Evolutionary conservation across 2,329 filamentous ascomycete species (phyloP).

Genomic region (Onygenales sp.): DNA sequence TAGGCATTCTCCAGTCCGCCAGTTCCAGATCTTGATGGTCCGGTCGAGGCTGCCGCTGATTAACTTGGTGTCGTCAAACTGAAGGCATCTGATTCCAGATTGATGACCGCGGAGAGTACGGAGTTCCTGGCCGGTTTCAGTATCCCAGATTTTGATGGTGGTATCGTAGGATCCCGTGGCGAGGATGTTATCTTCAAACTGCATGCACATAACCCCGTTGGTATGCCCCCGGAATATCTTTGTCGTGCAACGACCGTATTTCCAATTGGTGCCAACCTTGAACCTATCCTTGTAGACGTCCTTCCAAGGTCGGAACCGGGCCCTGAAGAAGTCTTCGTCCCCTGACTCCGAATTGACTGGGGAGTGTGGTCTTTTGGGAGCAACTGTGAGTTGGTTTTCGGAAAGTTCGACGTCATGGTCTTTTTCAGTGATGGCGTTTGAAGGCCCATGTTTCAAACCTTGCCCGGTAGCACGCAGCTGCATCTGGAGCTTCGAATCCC

Average conservation of each 20-base stretch:
- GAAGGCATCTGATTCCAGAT: conserved; percentile 73
- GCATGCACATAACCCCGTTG: conserved; percentile 73
- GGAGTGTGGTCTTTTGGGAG: conserved; percentile 2
- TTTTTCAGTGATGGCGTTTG: not conserved
- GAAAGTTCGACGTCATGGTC: not conserved
- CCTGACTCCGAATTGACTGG: conserved; percentile 16
- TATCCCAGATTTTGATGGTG: conserved; percentile 93
- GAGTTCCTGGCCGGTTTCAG: conserved; percentile 76
- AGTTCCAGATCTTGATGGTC: conserved; percentile 92
- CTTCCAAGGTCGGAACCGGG: conserved; percentile 69
- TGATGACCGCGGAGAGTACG: conserved; percentile 78
- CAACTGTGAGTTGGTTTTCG: not conserved
- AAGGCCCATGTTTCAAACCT: not conserved
- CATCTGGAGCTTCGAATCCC: conserved; percentile 78
- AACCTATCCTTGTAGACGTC: conserved; percentile 93
- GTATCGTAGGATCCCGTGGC: conserved; percentile 92
- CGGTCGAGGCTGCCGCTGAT: conserved; percentile 84
- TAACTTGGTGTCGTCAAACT: conserved; percentile 86
- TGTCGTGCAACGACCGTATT: conserved; percentile 79
- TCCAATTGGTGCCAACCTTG: conserved; percentile 96
- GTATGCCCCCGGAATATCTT: conserved; percentile 78
- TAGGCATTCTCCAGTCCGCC: conserved; percentile 80
- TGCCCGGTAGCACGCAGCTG: conserved; percentile 44
- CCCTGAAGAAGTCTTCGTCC: conserved; percentile 41
- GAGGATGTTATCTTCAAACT: conserved; percentile 80